phyloP scores from a whole-genome alignment of 352 stramenopile species.

The Pythium periplocum region DNA sequence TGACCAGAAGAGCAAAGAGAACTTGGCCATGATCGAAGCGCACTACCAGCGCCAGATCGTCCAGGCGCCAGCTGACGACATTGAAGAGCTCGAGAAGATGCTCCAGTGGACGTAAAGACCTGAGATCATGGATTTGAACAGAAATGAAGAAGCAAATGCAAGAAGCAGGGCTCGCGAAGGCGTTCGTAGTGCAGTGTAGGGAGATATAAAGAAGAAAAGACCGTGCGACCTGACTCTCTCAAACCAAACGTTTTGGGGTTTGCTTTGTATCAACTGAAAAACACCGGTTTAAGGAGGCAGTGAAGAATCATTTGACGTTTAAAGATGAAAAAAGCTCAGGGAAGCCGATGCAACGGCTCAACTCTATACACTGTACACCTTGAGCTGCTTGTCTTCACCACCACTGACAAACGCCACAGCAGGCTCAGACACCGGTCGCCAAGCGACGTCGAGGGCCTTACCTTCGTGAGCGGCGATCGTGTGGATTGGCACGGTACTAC shows the following conservation, averaged over 20 bases:
- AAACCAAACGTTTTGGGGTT: too few species aligned
- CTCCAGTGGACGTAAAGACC: conserved; percentile 64
- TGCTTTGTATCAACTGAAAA: too few species aligned
- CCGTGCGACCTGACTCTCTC: background rate
- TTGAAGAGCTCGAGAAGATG: conserved; percentile 83
- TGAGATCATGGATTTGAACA: background rate
- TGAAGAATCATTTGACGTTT: too few species aligned
- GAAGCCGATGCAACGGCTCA: background rate
- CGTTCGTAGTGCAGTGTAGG: background rate
- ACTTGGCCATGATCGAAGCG: conserved; percentile 76
- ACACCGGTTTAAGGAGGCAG: too few species aligned
- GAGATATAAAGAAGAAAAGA: conserved; percentile 10
- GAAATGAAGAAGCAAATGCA: background rate
- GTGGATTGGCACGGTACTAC: conserved; percentile 70
- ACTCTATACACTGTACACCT: conserved; percentile 79
- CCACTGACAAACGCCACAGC: conserved; percentile 64
- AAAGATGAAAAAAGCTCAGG: too few species aligned
- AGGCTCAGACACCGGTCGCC: conserved; percentile 31
- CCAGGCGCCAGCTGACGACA: conserved; percentile 72
- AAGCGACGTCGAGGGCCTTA: conserved; percentile 66
- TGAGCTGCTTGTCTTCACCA: conserved; percentile 82
- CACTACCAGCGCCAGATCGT: conserved; percentile 76
- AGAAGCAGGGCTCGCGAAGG: too few species aligned
- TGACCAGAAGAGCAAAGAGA: conserved; percentile 81
- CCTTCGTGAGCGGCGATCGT: conserved; percentile 69